Base-by-base conservation (phyloP, 345 rosid genomes). In the Linum tenue region DNA sequence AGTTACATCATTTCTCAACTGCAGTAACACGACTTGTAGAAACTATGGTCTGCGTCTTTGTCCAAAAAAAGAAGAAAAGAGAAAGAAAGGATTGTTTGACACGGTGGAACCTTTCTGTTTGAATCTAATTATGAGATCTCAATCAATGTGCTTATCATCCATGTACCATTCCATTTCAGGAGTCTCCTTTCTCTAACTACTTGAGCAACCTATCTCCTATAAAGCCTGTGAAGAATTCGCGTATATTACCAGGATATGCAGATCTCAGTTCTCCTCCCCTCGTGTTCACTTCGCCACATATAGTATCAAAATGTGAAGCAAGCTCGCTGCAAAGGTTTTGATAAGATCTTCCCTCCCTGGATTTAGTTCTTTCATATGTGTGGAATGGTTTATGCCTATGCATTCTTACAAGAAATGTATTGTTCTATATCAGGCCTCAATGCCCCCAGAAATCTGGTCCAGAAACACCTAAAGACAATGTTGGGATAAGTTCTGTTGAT, bases 231-330 rank as follows among this genome's bases (percentile, higher is more conserved):
- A 73, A 73, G 58, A 66, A 43, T 56, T 67, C 63, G 2, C 72
- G 62, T 66, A 71, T 67, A 35, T 67, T 72, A 7, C 80, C 73
- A 57, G 78, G 73, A 22, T 72, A 76, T 59, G 31, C 61, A 55
- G 79, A 74, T 44, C 65, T 83, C 57, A 78, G 62, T 78, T 81
- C 83, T 55, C 80, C 84, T 31, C 84, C 90, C 60, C 69, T 80
- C 41, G 79, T 76, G 5, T 83, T 78, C 67, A 75, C 82, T 5
- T 78, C 86, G 8, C 86, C 85, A 2, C 80, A 59, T 37, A 60
- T 64, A 40, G 60, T 68, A 67, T 55, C 73, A 6, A 67, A 67
- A 10, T 64, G 63, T 6, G 75, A 67, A 66, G 65, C 79, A 37
- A 60, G 69, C 69, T 61, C 63, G 59, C 15, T 64, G 64, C 70